Evolutionary conservation across 2,329 filamentous ascomycete species (phyloP), one percentile per base, ranked within the genome.

Genomic region (Cordyceps farinosa): DNA sequence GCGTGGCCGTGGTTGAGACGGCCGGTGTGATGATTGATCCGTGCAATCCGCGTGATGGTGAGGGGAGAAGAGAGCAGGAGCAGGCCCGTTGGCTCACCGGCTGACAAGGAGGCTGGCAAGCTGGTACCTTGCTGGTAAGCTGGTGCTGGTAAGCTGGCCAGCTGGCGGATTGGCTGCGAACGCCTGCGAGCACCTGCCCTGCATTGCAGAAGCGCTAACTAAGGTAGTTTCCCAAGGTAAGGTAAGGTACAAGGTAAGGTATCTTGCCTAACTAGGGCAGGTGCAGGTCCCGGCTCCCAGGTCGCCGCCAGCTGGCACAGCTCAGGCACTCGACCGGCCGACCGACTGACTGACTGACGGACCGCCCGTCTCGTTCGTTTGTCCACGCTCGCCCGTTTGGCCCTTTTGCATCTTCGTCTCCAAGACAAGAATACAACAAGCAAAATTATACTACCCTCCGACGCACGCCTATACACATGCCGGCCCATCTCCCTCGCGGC

Each of bases 111-210:
- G 51, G 51, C 36, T 42, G 15, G 36, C 34, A 5, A 29, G 22
- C 22, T 10, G 22, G 22, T 22, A 22, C 22, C 22, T 22, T 22
- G 22, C 22, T 1, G 22, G 22, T 22, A 22, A 22, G 22, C 22
- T 22, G 22, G 22, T 22, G 22, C 5, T 45, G 15, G 5, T 6
- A n/a, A 22, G 29, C 22, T 27, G 38, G n/a, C 10, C 15, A 27
- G 29, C 30, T 48, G 30, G 29, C 7, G 11, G 32, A 22, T n/a
- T 45, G 54, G 42, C 40, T 57, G 54, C 54, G 54, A 57, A 57
- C 54, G 54, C 29, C 54, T 57, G 54, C 54, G 30, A 57, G 54
- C 30, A 54, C 48, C 29, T 40, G 51, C 38, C 48, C 15, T 11
- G 45, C 45, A 51, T 51, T 17, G 17, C 48, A 48, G 13, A 48